Evolutionary conservation across 2,329 filamentous ascomycete genomes (phyloP).

Genomic region (Cordyceps fumosorosea): DNA sequence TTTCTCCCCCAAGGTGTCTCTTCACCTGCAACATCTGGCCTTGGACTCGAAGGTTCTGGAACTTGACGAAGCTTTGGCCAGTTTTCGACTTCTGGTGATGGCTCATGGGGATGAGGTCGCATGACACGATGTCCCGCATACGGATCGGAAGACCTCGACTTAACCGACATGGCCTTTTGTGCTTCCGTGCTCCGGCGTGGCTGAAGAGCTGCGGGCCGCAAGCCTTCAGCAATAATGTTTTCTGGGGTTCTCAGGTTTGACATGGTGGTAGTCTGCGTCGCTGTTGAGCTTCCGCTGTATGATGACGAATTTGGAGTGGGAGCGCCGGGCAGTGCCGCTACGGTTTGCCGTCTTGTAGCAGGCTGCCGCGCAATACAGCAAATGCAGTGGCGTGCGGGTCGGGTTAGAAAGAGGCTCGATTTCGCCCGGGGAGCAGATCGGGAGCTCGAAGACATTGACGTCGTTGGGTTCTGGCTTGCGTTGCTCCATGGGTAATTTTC

Average conservation of each 20-base stretch:
- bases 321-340: slow-evolving; percentile 11
- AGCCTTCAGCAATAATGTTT: neutral
- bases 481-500: neutral
- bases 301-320: neutral
- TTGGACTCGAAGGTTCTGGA: neutral
- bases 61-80: slow-evolving; percentile 12
- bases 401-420: slow-evolving; percentile 21
- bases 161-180: neutral
- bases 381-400: slow-evolving; percentile 24
- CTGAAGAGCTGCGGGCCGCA: slow-evolving; percentile 10
- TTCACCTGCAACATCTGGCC: neutral
- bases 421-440: slow-evolving; percentile 17
- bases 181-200: neutral
- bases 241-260: neutral
- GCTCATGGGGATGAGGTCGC: slow-evolving; percentile 12
- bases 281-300: slow-evolving; percentile 11
- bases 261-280: neutral
- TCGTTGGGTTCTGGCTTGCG: neutral
- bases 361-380: slow-evolving; percentile 21
- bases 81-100: slow-evolving; percentile 1
- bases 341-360: slow-evolving; percentile 8
- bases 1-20: slow-evolving; percentile 8
- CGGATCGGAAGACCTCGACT: slow-evolving; percentile 4
- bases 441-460: slow-evolving; percentile 4
- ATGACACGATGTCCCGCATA: slow-evolving; percentile 1